Conservation (phyloP, 306 rosid genomes). For the Purshia tridentata region DNA sequence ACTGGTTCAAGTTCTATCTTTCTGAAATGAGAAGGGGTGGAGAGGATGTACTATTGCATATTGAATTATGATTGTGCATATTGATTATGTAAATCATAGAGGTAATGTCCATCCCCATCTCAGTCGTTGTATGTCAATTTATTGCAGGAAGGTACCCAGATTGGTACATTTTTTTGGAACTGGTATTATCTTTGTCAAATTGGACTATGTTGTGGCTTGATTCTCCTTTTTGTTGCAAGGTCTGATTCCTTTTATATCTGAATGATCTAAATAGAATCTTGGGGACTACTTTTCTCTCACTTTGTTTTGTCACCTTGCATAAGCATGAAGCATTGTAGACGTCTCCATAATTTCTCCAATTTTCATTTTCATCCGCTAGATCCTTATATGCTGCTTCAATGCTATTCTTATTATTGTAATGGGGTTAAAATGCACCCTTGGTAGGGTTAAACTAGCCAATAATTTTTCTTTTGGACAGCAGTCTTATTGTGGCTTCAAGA, state of each 20-base stretch:
- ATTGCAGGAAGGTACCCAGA: constrained; percentile 68
- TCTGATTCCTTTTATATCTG: constrained; percentile 53
- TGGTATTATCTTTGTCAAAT: constrained; percentile 56
- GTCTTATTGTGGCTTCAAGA: constrained; percentile 45
- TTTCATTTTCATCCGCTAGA: constrained; percentile 27
- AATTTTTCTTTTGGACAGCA: constrained; percentile 37
- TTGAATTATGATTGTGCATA: constrained; percentile 22
- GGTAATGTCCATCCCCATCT: constrained; percentile 35
- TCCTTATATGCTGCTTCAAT: constrained; percentile 37
- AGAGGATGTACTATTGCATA: background rate
- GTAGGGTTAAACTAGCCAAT: constrained; percentile 50
- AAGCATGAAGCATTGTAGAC: constrained; percentile 31
- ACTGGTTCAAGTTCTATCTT: background rate
- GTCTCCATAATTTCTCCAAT: constrained; percentile 34
- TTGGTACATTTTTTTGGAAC: constrained; percentile 62
- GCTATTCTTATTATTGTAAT: constrained; percentile 40
- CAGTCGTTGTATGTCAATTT: constrained; percentile 47
- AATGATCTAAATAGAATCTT: constrained; percentile 35
- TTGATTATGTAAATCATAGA: constrained; percentile 6
- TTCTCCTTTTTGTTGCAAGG: constrained; percentile 54
- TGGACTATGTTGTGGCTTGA: constrained; percentile 47
- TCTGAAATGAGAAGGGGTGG: background rate
- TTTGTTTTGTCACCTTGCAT: constrained; percentile 49
- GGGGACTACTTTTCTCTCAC: constrained; percentile 29
- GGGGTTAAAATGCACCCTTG: constrained; percentile 38